Evolutionary conservation across 2,329 filamentous ascomycete species (phyloP).

Genomic region (Neopestalotiopsis sp.): DNA sequence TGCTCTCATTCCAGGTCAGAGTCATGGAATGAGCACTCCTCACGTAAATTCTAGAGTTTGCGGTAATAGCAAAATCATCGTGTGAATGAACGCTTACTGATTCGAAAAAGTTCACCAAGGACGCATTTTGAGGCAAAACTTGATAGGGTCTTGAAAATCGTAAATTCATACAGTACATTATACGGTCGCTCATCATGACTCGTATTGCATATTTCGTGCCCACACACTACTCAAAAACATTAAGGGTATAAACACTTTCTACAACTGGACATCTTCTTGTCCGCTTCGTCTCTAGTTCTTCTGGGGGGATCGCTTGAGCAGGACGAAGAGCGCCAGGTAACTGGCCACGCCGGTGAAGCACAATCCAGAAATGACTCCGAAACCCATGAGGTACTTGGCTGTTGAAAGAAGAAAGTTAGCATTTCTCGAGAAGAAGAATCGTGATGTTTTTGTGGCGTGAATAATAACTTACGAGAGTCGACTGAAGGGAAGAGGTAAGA

Average conservation of each 20-base stretch:
- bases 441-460: background rate
- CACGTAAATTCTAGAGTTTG: too few species aligned
- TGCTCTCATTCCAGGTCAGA: too few species aligned
- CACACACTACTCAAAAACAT: background rate
- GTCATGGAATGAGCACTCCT: too few species aligned
- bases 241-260: background rate
- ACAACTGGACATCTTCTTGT: background rate
- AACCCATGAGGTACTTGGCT: slow-evolving; percentile 30
- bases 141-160: background rate
- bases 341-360: slow-evolving; percentile 27
- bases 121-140: background rate
- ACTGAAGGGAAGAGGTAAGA: slow-evolving; percentile 37
- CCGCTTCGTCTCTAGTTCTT: background rate
- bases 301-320: slow-evolving; percentile 13
- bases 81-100: too few species aligned
- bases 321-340: slow-evolving; percentile 22
- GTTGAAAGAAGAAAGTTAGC: slow-evolving; percentile 4
- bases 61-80: too few species aligned
- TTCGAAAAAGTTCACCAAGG: background rate
- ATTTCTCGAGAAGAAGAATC: background rate
- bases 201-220: background rate
- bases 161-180: slow-evolving; percentile 4
- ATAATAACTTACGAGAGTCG: slow-evolving; percentile 18
- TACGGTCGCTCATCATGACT: background rate
- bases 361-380: slow-evolving; percentile 32